These are phyloP conservation scores for Suhomyces sp. DNA, from an alignment of 805 yeast genomes.

Conservation along the genomic window DNA sequence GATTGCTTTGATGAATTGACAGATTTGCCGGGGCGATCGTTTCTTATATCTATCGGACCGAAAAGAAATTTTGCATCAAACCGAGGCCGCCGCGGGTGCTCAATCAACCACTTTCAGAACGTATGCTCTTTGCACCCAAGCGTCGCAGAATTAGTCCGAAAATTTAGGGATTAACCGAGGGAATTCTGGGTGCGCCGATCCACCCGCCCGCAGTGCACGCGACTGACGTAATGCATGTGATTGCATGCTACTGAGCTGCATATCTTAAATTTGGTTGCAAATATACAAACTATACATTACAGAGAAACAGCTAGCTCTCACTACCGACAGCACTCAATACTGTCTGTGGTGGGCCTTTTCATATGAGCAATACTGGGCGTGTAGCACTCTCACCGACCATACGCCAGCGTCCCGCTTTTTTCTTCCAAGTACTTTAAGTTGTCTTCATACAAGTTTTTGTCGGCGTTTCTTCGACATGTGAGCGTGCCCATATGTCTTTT, in stretches of 20 bases:
- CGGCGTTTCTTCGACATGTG: constrained; percentile 72
- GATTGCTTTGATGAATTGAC: neutral
- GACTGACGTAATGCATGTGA: neutral
- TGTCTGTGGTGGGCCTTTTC: no score
- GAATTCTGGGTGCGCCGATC: neutral
- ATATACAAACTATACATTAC: neutral
- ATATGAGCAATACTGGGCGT: no score
- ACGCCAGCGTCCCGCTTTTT: neutral
- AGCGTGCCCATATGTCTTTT: constrained; percentile 72
- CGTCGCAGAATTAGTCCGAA: neutral
- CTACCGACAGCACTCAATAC: neutral
- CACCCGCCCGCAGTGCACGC: neutral
- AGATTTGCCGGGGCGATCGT: neutral
- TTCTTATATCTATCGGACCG: neutral
- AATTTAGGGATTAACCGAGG: neutral
- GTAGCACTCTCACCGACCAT: no score
- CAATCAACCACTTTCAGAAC: neutral
- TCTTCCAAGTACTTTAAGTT: constrained; percentile 27
- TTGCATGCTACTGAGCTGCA: neutral
- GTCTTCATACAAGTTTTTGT: constrained; percentile 40
- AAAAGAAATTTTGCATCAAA: neutral
- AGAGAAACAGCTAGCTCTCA: no score
- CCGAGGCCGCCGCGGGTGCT: neutral
- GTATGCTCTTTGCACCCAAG: neutral
- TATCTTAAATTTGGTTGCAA: neutral